These are phyloP conservation scores for Pezicula radicicola DNA, from an alignment of 2,329 filamentous ascomycete species.

Conservation along the genomic window DNA sequence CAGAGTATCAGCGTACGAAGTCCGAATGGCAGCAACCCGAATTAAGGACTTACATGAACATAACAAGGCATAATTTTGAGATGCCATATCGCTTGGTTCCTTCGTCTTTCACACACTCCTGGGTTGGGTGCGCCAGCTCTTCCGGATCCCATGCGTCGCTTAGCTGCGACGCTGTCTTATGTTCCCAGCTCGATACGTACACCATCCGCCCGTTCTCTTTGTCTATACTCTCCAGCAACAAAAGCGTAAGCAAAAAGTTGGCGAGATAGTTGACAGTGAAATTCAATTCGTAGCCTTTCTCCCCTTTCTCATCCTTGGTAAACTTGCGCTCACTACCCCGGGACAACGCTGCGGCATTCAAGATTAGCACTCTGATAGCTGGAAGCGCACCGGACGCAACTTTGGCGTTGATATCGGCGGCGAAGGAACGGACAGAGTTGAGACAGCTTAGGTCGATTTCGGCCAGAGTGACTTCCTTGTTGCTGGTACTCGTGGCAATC, in stretches of 20 bases:
- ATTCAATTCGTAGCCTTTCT: constrained; percentile 31
- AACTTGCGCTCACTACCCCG: constrained; percentile 21
- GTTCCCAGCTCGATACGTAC: constrained; percentile 26
- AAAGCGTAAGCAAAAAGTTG: constrained; percentile 30
- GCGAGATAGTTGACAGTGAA: constrained; percentile 32
- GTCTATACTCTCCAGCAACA: constrained; percentile 33
- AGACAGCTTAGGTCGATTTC: constrained; percentile 8
- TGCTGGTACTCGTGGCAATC: constrained; percentile 9
- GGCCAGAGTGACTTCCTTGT: constrained; percentile 15
- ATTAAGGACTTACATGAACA: too few species aligned
- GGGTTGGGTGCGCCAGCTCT: too few species aligned
- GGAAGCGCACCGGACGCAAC: constrained; percentile 15
- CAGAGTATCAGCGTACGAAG: constrained; percentile 8
- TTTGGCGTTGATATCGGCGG: constrained; percentile 11
- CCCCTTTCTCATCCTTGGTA: constrained; percentile 30
- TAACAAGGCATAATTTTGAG: too few species aligned
- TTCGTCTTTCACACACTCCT: too few species aligned
- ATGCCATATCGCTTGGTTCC: too few species aligned
- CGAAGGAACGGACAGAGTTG: background rate
- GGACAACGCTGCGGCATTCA: constrained; percentile 19
- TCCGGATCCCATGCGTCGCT: too few species aligned
- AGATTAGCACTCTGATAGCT: constrained; percentile 18
- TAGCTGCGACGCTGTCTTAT: too few species aligned
- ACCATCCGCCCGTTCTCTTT: constrained; percentile 29
- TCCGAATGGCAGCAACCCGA: too few species aligned